A percentile compares a stretch with the other conserved stretches of the same genome.
Conservation (phyloP, 2,329 filamentous ascomycete species). For the Aquanectria penicillioides region DNA sequence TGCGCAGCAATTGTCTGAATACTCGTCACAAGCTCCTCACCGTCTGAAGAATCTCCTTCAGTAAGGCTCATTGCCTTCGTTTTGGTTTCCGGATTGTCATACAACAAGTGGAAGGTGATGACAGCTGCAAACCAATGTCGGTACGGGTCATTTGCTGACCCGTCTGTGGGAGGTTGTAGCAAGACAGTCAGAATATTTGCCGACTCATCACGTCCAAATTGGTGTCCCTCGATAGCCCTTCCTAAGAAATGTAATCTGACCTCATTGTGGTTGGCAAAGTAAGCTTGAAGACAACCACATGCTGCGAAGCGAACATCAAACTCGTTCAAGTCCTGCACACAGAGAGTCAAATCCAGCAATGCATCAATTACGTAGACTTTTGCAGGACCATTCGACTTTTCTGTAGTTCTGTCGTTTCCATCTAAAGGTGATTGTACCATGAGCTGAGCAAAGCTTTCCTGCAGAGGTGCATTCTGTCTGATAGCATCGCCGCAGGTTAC, state of each 20-base stretch:
- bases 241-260: conserved; percentile 88
- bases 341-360: conserved; percentile 83
- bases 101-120: conserved; percentile 85
- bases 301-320: conserved; percentile 87
- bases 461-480: conserved; percentile 78
- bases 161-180: conserved; percentile 71
- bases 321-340: conserved; percentile 70
- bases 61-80: conserved; percentile 81
- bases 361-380: conserved; percentile 93
- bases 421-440: conserved; percentile 74
- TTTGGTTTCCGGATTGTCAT: conserved; percentile 83
- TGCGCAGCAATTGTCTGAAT: conserved; percentile 90
- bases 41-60: conserved; percentile 87
- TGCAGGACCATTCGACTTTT: conserved; percentile 60
- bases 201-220: conserved; percentile 79
- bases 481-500: conserved; percentile 90
- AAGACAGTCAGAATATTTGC: conserved; percentile 90
- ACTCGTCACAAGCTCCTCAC: conserved; percentile 94
- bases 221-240: conserved; percentile 88
- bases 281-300: conserved; percentile 91
- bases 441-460: conserved; percentile 90
- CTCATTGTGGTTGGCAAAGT: conserved; percentile 83
- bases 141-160: conserved; percentile 80
- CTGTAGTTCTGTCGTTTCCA: conserved; percentile 45
- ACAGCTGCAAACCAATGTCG: conserved; percentile 90